A percentile compares a stretch with the other conserved stretches of the same genome.
These are phyloP conservation scores for Asterophora lycoperdoides DNA, from an alignment of 768 basidiomycete genomes.

Conservation along the genomic window DNA sequence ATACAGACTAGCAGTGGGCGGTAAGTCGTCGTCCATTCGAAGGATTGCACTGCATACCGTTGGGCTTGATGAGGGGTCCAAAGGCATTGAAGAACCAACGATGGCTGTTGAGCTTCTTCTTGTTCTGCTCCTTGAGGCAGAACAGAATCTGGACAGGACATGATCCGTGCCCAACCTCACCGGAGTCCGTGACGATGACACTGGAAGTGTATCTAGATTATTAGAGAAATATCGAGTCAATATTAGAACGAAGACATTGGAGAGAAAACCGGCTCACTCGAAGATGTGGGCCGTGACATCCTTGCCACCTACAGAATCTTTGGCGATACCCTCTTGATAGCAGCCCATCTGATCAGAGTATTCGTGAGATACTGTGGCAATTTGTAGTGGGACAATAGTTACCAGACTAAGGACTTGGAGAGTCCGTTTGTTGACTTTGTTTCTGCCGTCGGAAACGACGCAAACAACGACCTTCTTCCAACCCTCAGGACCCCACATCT, in stretches of 20 bases:
- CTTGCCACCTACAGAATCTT: constrained; percentile 83
- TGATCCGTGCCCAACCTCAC: constrained; percentile 71
- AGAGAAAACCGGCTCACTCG: constrained; percentile 48
- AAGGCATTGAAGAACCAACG: constrained; percentile 98
- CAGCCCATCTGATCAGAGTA: constrained; percentile 60
- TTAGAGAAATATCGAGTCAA: neutral
- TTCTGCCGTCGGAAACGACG: constrained; percentile 81
- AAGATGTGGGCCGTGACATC: constrained; percentile 94
- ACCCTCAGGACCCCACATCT: constrained; percentile 82
- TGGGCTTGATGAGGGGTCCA: constrained; percentile 80
- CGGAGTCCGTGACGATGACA: constrained; percentile 72
- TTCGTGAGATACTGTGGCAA: neutral
- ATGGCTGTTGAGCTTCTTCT: constrained; percentile 95
- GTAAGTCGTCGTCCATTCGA: constrained; percentile 3
- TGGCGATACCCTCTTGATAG: constrained; percentile 87
- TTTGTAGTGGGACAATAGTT: constrained; percentile 19
- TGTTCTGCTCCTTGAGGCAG: constrained; percentile 93
- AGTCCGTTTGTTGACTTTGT: constrained; percentile 85
- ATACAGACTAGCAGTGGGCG: constrained; percentile 58
- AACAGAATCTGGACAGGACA: constrained; percentile 87
- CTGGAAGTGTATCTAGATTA: constrained; percentile 64
- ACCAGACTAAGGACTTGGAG: constrained; percentile 84
- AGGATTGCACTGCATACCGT: constrained; percentile 42
- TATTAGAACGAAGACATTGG: neutral
- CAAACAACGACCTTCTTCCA: constrained; percentile 93